A percentile compares a stretch with the other conserved stretches of the same genome.
Conservation (phyloP, 805 yeast genomes). For the Pichia occidentalis region DNA sequence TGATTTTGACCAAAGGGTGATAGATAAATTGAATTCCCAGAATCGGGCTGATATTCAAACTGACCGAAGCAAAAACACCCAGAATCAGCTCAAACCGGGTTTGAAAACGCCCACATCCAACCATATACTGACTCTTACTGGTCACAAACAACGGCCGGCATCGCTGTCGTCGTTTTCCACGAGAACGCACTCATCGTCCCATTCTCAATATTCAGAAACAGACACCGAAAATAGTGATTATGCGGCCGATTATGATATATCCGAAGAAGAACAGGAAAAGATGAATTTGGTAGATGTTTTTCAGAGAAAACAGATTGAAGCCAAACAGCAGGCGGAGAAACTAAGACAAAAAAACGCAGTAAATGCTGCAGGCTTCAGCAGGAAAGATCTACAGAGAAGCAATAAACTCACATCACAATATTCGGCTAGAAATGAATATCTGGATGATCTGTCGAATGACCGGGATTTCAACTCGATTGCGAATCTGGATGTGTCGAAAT, state of each 20-base stretch:
- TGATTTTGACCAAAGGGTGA: conserved; percentile 7
- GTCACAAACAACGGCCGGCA: conserved; percentile 13
- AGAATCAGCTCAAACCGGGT: neutral
- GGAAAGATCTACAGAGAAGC: conserved; percentile 6
- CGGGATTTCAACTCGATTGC: conserved; percentile 25
- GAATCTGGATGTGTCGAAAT: conserved; percentile 19
- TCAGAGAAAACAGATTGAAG: conserved; percentile 16
- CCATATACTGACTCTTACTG: neutral
- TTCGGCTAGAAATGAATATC: neutral
- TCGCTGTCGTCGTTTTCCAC: conserved; percentile 26
- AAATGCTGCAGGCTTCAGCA: conserved; percentile 11
- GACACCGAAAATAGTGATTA: conserved; percentile 31
- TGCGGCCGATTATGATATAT: conserved; percentile 24
- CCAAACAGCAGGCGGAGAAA: conserved; percentile 17
- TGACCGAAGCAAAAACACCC: neutral
- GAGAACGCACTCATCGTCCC: conserved; percentile 10
- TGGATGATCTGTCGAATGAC: conserved; percentile 19
- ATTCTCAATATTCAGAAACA: conserved; percentile 22
- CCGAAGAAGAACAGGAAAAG: conserved; percentile 9
- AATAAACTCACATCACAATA: too few relatives aligned
- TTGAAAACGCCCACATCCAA: neutral
- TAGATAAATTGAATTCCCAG: neutral
- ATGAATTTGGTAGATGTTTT: conserved; percentile 17
- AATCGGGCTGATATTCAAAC: neutral
- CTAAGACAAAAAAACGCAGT: conserved; percentile 9